A percentile compares a stretch with the other conserved stretches of the same genome.
These are phyloP conservation scores for Adansonia grandidieri DNA, from an alignment of 441 rosid species.

Conservation along the genomic window DNA sequence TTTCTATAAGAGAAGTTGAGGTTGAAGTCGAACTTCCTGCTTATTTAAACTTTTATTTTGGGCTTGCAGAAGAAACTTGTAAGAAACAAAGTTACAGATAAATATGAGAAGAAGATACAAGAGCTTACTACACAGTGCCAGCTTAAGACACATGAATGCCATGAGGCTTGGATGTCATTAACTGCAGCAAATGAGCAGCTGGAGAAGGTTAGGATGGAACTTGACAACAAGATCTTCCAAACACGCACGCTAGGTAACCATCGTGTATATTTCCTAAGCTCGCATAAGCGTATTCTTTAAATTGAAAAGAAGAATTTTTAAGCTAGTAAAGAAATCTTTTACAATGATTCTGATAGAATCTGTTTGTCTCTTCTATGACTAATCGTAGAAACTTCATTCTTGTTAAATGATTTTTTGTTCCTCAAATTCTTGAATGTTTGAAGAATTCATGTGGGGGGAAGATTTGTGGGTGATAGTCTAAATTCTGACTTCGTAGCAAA, in stretches of 20 bases:
- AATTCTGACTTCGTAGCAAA: no score
- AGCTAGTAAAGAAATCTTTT: background rate
- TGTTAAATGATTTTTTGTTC: background rate
- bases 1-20: no score
- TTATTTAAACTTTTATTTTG: conserved; percentile 31
- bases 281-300: background rate
- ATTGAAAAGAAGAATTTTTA: no score
- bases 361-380: background rate
- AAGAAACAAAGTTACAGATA: conserved; percentile 68
- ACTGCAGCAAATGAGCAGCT: conserved; percentile 77
- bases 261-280: background rate
- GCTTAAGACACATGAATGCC: conserved; percentile 79
- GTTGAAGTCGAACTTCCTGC: conserved; percentile 20
- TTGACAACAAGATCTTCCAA: conserved; percentile 69
- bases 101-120: conserved; percentile 81
- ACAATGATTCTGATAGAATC: background rate
- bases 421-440: background rate
- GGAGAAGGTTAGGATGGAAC: conserved; percentile 84
- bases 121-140: conserved; percentile 65
- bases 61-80: conserved; percentile 70
- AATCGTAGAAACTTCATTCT: background rate
- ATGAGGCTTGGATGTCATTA: conserved; percentile 94
- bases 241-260: conserved; percentile 73
- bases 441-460: background rate
- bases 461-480: background rate